A percentile compares a stretch with the other conserved stretches of the same genome.
Conservation (phyloP, 139 green algal genomes). For the Chlorella sorokiniana region DNA sequence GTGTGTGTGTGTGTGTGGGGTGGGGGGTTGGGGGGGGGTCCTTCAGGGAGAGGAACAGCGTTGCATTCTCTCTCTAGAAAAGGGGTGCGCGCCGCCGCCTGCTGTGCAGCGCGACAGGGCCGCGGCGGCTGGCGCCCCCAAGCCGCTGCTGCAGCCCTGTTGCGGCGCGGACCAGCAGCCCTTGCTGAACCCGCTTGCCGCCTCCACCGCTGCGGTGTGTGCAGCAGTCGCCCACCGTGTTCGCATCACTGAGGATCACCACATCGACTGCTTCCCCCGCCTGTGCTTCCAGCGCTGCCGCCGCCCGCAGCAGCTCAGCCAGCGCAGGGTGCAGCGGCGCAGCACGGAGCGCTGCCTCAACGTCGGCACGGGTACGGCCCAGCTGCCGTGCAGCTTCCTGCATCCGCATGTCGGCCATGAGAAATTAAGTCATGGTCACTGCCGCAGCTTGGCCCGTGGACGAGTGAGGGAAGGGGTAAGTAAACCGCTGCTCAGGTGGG, state of each 20-base stretch:
- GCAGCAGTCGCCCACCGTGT: neutral
- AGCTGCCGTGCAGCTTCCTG: constrained; percentile 6
- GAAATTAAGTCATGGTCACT: neutral
- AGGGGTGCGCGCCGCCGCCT: too few relatives aligned
- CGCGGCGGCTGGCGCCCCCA: too few relatives aligned
- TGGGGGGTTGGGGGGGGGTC: too few relatives aligned
- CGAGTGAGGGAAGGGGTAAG: neutral
- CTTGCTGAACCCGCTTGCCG: too few relatives aligned
- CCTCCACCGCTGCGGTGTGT: too few relatives aligned
- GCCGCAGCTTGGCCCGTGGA: neutral
- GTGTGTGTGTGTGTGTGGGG: too few relatives aligned
- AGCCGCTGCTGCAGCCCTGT: too few relatives aligned
- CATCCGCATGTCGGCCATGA: neutral
- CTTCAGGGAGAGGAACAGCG: too few relatives aligned
- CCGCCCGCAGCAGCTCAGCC: neutral
- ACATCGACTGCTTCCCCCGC: neutral
- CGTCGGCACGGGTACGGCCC: neutral
- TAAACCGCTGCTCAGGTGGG: neutral
- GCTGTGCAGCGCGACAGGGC: too few relatives aligned
- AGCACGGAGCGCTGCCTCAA: neutral
- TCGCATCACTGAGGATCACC: constrained; percentile 9
- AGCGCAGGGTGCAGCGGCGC: neutral
- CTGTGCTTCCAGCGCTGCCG: neutral
- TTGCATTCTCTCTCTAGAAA: too few relatives aligned
- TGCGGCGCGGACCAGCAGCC: too few relatives aligned